phyloP scores from a whole-genome alignment of 2,329 filamentous ascomycete species.

The Ophiosphaerella korrae region DNA sequence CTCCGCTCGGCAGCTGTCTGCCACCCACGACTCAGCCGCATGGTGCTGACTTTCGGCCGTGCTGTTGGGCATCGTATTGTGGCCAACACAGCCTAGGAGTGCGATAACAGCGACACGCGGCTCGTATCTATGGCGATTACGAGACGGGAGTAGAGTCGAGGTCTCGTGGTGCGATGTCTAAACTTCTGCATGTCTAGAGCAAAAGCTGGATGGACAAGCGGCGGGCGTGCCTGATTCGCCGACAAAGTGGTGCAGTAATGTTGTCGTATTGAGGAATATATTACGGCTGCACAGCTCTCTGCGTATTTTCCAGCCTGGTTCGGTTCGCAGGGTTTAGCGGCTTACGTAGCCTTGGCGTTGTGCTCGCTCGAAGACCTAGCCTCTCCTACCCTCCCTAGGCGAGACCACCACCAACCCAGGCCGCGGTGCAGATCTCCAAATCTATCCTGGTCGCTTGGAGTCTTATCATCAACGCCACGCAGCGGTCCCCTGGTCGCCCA shows the following conservation, averaged over 20 bases:
- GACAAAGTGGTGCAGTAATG: conserved; percentile 16
- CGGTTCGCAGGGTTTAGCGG: conserved; percentile 25
- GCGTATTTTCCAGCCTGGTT: conserved; percentile 20
- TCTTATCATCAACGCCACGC: conserved; percentile 37
- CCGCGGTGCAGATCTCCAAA: conserved; percentile 25
- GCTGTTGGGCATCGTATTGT: conserved; percentile 7
- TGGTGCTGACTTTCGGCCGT: conserved; percentile 22
- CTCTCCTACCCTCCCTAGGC: conserved; percentile 12
- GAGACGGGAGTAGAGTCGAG: neutral
- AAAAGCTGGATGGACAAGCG: neutral
- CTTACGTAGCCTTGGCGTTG: conserved; percentile 32
- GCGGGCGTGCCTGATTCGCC: neutral
- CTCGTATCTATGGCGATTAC: conserved; percentile 19
- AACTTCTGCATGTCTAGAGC: too few relatives aligned
- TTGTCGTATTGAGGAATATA: conserved; percentile 33
- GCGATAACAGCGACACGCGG: conserved; percentile 13
- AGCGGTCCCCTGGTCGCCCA: conserved; percentile 32
- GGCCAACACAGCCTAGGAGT: conserved; percentile 19
- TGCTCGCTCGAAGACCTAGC: conserved; percentile 15
- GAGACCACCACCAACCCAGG: conserved; percentile 22
- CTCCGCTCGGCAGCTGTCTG: conserved; percentile 18
- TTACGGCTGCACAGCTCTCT: conserved; percentile 26
- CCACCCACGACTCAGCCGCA: conserved; percentile 31
- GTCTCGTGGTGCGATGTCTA: too few relatives aligned
- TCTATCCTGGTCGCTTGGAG: conserved; percentile 27